Conservation (phyloP, 1,139 yeast genomes). For the Blastobotrys indianensis region DNA sequence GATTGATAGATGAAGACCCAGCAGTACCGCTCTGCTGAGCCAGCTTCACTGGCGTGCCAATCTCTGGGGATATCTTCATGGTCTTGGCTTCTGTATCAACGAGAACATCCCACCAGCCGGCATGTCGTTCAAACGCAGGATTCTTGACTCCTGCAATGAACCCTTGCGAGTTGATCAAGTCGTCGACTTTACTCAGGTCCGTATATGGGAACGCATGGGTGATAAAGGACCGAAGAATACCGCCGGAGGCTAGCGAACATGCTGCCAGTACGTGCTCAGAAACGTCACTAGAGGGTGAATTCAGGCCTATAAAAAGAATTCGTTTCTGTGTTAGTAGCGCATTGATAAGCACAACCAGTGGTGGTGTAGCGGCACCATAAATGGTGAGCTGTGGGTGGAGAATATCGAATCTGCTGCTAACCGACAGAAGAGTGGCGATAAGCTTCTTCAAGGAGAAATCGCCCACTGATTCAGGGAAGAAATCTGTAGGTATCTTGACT, state of each 20-base stretch:
- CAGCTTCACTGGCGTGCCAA: conserved; percentile 16
- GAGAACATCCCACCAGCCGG: conserved; percentile 54
- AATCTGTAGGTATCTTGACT: conserved; percentile 32
- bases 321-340: conserved; percentile 55
- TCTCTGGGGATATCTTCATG: conserved; percentile 37
- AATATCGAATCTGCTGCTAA: conserved; percentile 21
- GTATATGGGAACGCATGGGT: conserved; percentile 52
- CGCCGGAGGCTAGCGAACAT: conserved; percentile 52
- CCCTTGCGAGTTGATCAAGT: conserved; percentile 47
- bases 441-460: conserved; percentile 29
- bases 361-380: conserved; percentile 55
- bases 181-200: conserved; percentile 56
- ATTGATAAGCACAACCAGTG: conserved; percentile 50
- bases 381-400: conserved; percentile 38
- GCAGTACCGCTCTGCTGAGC: conserved; percentile 9
- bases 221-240: conserved; percentile 48
- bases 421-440: conserved; percentile 22
- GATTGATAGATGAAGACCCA: conserved; percentile 14
- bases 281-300: conserved; percentile 49
- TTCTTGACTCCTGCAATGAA: conserved; percentile 64
- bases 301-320: conserved; percentile 50
- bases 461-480: conserved; percentile 32
- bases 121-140: conserved; percentile 56
- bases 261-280: conserved; percentile 51
- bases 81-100: conserved; percentile 48